These are phyloP conservation scores for Macrolepiota albuminosa DNA, from an alignment of 768 basidiomycete species.

Conservation along the genomic window DNA sequence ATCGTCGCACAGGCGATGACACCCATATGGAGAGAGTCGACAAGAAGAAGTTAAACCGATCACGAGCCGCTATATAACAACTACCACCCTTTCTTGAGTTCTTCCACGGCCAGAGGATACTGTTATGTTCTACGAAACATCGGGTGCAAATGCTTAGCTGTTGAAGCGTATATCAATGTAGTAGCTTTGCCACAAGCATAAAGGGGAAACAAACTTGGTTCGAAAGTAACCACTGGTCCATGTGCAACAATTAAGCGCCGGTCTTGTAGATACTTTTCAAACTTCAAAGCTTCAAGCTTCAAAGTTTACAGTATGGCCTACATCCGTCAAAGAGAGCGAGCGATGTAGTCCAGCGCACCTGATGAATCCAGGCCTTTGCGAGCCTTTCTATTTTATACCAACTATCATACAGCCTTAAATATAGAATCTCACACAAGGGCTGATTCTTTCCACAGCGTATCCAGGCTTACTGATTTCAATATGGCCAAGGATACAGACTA, in stretches of 20 bases:
- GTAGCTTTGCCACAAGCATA: background rate
- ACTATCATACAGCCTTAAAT: background rate
- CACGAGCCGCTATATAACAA: background rate
- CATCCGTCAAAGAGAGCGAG: background rate
- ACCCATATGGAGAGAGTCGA: conserved; percentile 6
- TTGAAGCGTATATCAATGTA: background rate
- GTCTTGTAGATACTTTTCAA: no score
- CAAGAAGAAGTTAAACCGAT: background rate
- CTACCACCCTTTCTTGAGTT: background rate
- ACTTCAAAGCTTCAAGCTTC: background rate
- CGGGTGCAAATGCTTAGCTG: background rate
- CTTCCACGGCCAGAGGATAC: background rate
- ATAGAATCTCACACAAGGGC: background rate
- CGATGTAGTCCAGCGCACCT: background rate
- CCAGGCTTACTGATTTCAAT: background rate
- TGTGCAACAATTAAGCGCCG: background rate
- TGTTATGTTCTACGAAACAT: background rate
- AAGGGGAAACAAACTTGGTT: background rate
- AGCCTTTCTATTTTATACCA: background rate
- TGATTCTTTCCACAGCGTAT: background rate
- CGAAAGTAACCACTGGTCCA: background rate
- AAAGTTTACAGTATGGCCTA: background rate
- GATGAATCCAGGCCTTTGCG: background rate
- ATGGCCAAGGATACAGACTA: background rate
- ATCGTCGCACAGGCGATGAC: conserved; percentile 9